Percentiles rank a stretch among this genome's conserved stretches.
Evolutionary conservation across 2,329 filamentous ascomycete species (phyloP).

Genomic region (Lecanicillium sp.): DNA sequence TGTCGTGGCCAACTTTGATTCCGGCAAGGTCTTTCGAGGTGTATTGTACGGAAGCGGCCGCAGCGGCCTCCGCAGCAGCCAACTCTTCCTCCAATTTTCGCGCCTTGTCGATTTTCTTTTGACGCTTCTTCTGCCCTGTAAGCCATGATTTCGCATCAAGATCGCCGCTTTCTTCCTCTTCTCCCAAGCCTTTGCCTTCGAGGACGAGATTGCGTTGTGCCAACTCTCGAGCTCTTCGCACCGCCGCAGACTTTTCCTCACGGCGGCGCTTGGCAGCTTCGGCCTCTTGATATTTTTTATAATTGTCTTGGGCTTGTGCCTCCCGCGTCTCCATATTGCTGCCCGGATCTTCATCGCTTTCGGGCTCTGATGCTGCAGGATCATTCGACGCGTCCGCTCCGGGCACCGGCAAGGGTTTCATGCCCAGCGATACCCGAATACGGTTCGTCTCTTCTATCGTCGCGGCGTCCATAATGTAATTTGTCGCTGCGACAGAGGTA

Average conservation of each 20-base stretch:
- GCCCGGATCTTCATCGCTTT: slow-evolving; percentile 58
- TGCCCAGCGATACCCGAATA: slow-evolving; percentile 78
- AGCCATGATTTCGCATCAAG: slow-evolving; percentile 82
- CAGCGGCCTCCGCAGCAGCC: slow-evolving; percentile 62
- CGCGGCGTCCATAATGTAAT: slow-evolving; percentile 50
- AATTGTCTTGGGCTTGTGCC: slow-evolving; percentile 68
- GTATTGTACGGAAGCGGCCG: slow-evolving; percentile 59
- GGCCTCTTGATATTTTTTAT: slow-evolving; percentile 53
- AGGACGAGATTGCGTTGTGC: slow-evolving; percentile 69
- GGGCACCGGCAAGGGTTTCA: slow-evolving; percentile 82
- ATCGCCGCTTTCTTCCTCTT: slow-evolving; percentile 56
- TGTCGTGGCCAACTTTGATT: slow-evolving; percentile 84
- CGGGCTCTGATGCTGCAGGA: slow-evolving; percentile 35
- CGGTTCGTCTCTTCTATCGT: slow-evolving; percentile 92
- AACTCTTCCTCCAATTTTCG: slow-evolving; percentile 67
- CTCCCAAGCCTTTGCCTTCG: slow-evolving; percentile 77
- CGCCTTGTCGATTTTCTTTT: slow-evolving; percentile 80
- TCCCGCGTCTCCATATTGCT: slow-evolving; percentile 80
- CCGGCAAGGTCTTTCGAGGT: slow-evolving; percentile 80
- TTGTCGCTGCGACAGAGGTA: neutral
- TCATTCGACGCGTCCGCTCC: slow-evolving; percentile 48
- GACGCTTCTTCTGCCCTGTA: slow-evolving; percentile 81
- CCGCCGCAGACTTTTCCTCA: slow-evolving; percentile 70
- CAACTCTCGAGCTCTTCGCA: slow-evolving; percentile 80
- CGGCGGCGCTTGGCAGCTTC: slow-evolving; percentile 71